Conservation (phyloP, 179 eudicot species). For the Sideroxylon spinosum region DNA sequence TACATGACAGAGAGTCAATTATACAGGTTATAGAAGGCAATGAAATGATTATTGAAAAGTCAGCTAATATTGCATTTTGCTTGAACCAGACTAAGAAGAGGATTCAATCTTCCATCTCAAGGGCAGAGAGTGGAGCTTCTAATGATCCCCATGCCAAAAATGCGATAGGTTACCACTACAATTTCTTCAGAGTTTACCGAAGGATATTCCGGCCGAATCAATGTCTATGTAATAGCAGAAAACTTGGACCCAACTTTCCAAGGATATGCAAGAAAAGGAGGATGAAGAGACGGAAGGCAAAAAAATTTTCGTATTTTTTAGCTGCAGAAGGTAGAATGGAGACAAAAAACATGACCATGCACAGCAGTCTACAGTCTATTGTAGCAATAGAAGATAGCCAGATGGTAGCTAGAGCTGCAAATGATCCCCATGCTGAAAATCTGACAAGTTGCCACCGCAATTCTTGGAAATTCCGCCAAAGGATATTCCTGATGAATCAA, state of each 20-base stretch:
- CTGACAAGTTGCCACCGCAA: too few species aligned
- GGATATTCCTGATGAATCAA: too few species aligned
- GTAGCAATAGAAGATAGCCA: neutral
- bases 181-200: constrained; percentile 14
- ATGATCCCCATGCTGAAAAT: too few species aligned
- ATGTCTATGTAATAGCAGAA: constrained; percentile 21
- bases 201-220: constrained; percentile 20
- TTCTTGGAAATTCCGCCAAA: too few species aligned
- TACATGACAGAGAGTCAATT: neutral
- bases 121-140: neutral
- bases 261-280: constrained; percentile 24
- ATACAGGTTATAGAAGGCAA: neutral
- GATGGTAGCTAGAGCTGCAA: neutral
- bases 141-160: neutral
- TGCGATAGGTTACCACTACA: constrained; percentile 1
- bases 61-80: neutral
- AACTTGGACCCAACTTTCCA: constrained; percentile 25
- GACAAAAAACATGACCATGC: too few species aligned
- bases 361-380: neutral
- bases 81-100: neutral
- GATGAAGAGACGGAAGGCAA: constrained; percentile 18
- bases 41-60: neutral
- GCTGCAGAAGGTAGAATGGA: neutral
- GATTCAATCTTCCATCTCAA: neutral
- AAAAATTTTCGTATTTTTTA: neutral